Percentiles rank a stretch among this genome's conserved stretches.
These are phyloP conservation scores for Talaromyces atroroseus DNA, from an alignment of 2,329 filamentous ascomycete genomes.

Conservation along the genomic window DNA sequence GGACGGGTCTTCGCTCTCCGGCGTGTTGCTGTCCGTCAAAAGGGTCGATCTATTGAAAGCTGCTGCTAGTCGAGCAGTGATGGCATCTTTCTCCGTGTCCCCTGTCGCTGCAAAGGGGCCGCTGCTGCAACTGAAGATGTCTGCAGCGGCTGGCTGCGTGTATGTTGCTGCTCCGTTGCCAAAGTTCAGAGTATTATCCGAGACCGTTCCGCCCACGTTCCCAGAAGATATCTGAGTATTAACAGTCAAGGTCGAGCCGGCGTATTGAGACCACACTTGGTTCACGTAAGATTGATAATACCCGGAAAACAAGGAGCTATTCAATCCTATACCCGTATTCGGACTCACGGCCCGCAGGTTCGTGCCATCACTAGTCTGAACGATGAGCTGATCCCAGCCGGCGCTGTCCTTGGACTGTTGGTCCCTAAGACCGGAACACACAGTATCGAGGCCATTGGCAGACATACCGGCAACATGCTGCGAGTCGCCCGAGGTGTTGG, in stretches of 20 bases:
- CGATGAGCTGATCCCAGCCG: constrained; percentile 58
- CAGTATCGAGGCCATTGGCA: constrained; percentile 50
- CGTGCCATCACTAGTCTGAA: constrained; percentile 39
- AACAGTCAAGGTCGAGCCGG: constrained; percentile 46
- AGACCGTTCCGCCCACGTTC: constrained; percentile 48
- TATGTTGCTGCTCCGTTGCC: constrained; percentile 47
- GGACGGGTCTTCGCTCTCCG: constrained; percentile 44
- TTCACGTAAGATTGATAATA: constrained; percentile 52
- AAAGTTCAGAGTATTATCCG: constrained; percentile 38
- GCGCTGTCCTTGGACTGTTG: constrained; percentile 54
- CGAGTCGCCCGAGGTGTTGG: constrained; percentile 36
- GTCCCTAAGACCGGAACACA: constrained; percentile 50
- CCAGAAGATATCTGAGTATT: constrained; percentile 61
- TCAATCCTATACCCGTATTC: constrained; percentile 36
- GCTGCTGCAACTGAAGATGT: constrained; percentile 63
- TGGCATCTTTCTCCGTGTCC: constrained; percentile 50
- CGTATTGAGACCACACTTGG: constrained; percentile 47
- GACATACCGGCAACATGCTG: constrained; percentile 56
- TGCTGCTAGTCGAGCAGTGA: constrained; percentile 68
- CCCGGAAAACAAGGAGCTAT: constrained; percentile 43
- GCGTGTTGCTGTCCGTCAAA: constrained; percentile 48
- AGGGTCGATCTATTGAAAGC: constrained; percentile 71
- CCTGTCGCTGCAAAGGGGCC: constrained; percentile 51
- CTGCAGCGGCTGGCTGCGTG: constrained; percentile 51
- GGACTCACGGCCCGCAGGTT: constrained; percentile 40